Conservation (phyloP, 1,284 basidiomycete species). For the Sanguinoderma infundibulare region DNA sequence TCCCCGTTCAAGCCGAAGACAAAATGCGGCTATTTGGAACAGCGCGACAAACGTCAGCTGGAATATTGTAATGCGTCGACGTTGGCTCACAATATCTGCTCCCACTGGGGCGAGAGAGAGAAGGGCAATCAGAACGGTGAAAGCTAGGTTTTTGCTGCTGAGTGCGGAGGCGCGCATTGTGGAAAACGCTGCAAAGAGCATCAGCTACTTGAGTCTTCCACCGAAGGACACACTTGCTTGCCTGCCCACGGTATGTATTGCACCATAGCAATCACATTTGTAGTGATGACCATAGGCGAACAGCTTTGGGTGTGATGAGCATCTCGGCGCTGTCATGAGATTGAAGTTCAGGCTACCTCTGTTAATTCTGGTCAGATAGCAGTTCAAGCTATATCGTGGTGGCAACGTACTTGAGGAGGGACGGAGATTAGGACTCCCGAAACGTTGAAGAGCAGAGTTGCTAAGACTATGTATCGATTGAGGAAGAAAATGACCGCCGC, state of each 20-base stretch:
- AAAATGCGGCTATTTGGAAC: background rate
- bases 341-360: background rate
- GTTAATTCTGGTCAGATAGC: background rate
- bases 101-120: background rate
- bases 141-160: background rate
- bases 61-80: background rate
- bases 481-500: background rate
- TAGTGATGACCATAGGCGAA: background rate
- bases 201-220: background rate
- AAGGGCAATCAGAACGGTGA: background rate
- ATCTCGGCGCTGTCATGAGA: background rate
- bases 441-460: background rate
- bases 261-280: constrained; percentile 1
- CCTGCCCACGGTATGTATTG: constrained; percentile 10
- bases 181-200: background rate
- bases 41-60: background rate
- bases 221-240: background rate
- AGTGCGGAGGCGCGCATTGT: constrained; percentile 1
- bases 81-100: background rate
- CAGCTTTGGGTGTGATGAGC: background rate
- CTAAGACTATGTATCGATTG: constrained; percentile 8
- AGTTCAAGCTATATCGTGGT: too few relatives aligned
- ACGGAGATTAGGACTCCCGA: background rate
- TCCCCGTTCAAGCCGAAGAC: background rate
- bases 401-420: background rate